phyloP scores from a whole-genome alignment of 2,329 filamentous ascomycete species.

The Rosellinia necatrix region DNA sequence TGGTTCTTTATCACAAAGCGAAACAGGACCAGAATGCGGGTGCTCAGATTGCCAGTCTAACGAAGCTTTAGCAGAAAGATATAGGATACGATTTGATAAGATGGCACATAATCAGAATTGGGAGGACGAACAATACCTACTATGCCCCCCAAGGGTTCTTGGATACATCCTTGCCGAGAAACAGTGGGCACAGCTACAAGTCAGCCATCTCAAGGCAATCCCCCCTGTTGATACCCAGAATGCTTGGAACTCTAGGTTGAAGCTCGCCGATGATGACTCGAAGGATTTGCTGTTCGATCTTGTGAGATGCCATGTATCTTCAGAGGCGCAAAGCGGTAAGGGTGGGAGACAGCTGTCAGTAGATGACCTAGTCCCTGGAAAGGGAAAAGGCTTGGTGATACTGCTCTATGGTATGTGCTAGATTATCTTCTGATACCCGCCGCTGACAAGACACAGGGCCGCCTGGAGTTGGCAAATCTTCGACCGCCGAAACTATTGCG shows the following conservation, averaged over 20 bases:
- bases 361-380: slow-evolving; percentile 1
- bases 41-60: slow-evolving; percentile 4
- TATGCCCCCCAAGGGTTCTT: slow-evolving; percentile 9
- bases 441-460: slow-evolving; percentile 1
- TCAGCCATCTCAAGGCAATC: neutral
- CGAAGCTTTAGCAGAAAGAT: neutral
- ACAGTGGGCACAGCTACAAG: slow-evolving; percentile 6
- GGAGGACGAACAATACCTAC: slow-evolving; percentile 9
- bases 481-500: slow-evolving; percentile 3
- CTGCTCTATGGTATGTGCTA: slow-evolving; percentile 4
- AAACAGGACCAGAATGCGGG: neutral
- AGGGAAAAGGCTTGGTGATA: slow-evolving; percentile 1
- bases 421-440: neutral
- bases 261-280: neutral
- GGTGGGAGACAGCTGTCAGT: neutral
- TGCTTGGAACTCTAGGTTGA: slow-evolving; percentile 5
- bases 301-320: slow-evolving; percentile 2
- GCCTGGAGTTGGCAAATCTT: slow-evolving; percentile 5
- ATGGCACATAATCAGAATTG: neutral
- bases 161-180: slow-evolving; percentile 6
- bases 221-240: neutral
- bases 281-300: slow-evolving; percentile 5
- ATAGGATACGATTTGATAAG: slow-evolving; percentile 1
- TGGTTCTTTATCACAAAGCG: neutral
- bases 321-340: neutral